A percentile compares a stretch with the other conserved stretches of the same genome.
Evolutionary conservation across 805 yeast genomes (phyloP).

Genomic region (Candida multigemmis): DNA sequence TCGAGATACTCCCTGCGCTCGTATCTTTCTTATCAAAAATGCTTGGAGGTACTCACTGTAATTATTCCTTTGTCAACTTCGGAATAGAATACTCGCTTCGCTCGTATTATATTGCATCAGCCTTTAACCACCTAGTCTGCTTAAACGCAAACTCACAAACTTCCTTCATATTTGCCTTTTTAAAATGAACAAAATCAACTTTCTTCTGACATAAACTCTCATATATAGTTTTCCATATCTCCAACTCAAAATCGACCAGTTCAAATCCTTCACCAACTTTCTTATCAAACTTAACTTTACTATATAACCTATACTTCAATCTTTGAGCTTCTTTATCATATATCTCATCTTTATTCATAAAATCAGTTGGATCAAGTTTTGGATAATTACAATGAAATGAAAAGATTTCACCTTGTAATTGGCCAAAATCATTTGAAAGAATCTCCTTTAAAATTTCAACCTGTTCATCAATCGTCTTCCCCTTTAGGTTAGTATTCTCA

Average conservation of each 20-base stretch:
- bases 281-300: constrained; percentile 10
- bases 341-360: constrained; percentile 13
- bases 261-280: constrained; percentile 3
- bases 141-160: constrained; percentile 17
- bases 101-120: no score
- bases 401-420: constrained; percentile 14
- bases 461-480: constrained; percentile 12
- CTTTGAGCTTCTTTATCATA: constrained; percentile 13
- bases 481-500: constrained; percentile 1
- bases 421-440: constrained; percentile 9
- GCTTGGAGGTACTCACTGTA: no score
- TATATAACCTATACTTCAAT: constrained; percentile 18
- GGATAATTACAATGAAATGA: constrained; percentile 28
- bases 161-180: constrained; percentile 9
- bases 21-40: no score
- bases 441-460: constrained; percentile 11
- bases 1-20: no score
- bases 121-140: constrained; percentile 15
- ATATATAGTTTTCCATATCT: constrained; percentile 21
- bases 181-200: constrained; percentile 15
- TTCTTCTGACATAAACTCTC: constrained; percentile 15
- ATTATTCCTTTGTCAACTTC: no score
- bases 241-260: constrained; percentile 18
- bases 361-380: constrained; percentile 21
- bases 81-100: no score